Evolutionary conservation across 352 stramenopile species (phyloP), one percentile per base, ranked within the genome.

Genomic region (Phytopythium delawarense): DNA sequence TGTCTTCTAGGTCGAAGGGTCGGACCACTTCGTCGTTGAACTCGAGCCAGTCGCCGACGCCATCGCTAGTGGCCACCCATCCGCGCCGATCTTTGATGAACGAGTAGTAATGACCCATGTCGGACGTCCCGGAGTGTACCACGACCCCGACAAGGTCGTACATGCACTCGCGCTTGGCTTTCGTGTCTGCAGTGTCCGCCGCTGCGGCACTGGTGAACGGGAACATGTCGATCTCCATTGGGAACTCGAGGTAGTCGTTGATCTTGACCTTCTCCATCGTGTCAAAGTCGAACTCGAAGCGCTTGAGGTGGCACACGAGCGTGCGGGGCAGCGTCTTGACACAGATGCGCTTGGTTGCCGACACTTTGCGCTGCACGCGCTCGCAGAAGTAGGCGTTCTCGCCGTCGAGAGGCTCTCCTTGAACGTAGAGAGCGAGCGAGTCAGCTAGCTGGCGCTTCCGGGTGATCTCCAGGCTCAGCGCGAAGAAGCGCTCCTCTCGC

Each of bases 41-140:
- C 61, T 97, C 88, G 11, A 96, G 76, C 94, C 94, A 98, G 16
- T 62, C 52, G n/a, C 69, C 55, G 20, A 30, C 64, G 34, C 58
- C 18, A 11, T 34, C 23, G 20, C 11, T 45, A 0, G 66, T 57
- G 13, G 8, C 21, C 8, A 7, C 42, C 9, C 70, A 48, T 9
- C 21, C 4, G 2, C 20, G 25, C 37, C 87, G 74, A 48, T 98
- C 89, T 32, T 91, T 87, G 49, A 98, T 91, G 71, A 96, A 98
- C 23, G 84, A 97, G 67, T 98, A 98, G 66, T 98, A 98, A 76
- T 98, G 94, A 0, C 94, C 94, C 53, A 83, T 96, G 57, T 98
- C 89, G 0, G 88, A 81, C 21, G 89, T 97, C 1, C 94, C 94
- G 0, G 84, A 96, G 67, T 98, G 94, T 6, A 98, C 91, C 20